Evolutionary conservation across 1,284 basidiomycete genomes (phyloP), one percentile per base, ranked within the genome.

Genomic region (Ceratobasidium sp.): DNA sequence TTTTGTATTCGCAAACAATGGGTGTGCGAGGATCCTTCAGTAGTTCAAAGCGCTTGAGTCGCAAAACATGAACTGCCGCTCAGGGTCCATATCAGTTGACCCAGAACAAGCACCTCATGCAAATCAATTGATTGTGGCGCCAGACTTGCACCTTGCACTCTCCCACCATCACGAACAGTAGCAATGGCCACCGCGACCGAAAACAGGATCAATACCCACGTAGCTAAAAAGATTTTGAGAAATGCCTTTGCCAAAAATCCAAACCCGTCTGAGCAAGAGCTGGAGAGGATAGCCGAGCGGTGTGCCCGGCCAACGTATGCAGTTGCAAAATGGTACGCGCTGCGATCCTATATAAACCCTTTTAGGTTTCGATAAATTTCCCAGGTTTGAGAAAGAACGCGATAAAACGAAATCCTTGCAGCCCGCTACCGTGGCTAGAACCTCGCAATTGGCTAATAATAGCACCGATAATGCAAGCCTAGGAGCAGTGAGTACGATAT

Each of bases 281-380:
- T 64, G 31, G 32, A 52, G 12, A 25, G 25, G 7, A 25, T 64
- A 12, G 38, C 60, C 12, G 25, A 52, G 13, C n/a, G 52, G 13
- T 35, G 45, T 22, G 60, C 47, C 32, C 50, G 60, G 29, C 31
- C 60, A 6, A 38, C 42, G 29, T 10, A 22, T 3, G 29, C 34
- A 12, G 40, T 64, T 42, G 15, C 47, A n/a, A 64, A 64, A 29
- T 64, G 60, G 60, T 53, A 64, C 17, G 60, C 52, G 22, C n/a
- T n/a, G n/a, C n/a, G n/a, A n/a, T n/a, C n/a, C n/a, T 35, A 52
- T 38, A 7, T 22, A 17, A 8, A 35, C 29, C 3, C 12, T 22
- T 31, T 6, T 29, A 15, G 35, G n/a, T 43, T 32, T 52, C 20
- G 27, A 5, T 38, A 20, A 29, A 27, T 29, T n/a, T 25, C 13